Evolutionary conservation across 805 yeast genomes (phyloP), one percentile per base, ranked within the genome.

Genomic region (Candida verbasci): DNA sequence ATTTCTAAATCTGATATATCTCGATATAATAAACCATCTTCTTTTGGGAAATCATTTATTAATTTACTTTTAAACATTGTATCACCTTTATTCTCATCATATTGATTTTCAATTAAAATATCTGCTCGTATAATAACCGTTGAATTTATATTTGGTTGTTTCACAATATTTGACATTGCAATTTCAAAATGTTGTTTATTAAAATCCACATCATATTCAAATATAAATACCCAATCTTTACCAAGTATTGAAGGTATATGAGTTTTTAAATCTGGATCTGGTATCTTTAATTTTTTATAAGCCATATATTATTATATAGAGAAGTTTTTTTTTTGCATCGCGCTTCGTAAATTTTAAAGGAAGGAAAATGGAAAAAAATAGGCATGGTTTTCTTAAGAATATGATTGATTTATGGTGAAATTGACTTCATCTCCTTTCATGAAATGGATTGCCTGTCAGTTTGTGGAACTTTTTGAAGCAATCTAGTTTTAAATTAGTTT

Each of bases 61-160:
- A 45, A 35, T 35, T 57, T 54, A 39, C 63, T 56, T 7, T 46
- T 48, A 41, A 53, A 59, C 18, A 44, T 52, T 7, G 57, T 45
- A 56, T 52, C 56, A 3, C 63, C 62, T 7, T 57, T 49, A 5
- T 50, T 57, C 1, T 62, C 55, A 16, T 59, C 68, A 49, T 66
- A 77, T 6, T 50, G 58, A 38, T 62, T 62, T 46, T 79, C 82
- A 29, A 67, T 65, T 31, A 85, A 54, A 17, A 88, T 77, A 59
- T 91, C 97, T 0, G 97, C 95, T 46, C 97, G 66, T 59, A 91
- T 65, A 23, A 89, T 83, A 24, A 87, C 93, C 0, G 96, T 84
- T 9, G 97, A 89, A 60, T 89, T 91, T 60, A 87, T 84, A 54
- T 88, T 85, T 12, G 96, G 96, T 45, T 86, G 86, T 41, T 73